Evolutionary conservation across 345 rosid species (phyloP).

Genomic region (Melastoma malabathricum): DNA sequence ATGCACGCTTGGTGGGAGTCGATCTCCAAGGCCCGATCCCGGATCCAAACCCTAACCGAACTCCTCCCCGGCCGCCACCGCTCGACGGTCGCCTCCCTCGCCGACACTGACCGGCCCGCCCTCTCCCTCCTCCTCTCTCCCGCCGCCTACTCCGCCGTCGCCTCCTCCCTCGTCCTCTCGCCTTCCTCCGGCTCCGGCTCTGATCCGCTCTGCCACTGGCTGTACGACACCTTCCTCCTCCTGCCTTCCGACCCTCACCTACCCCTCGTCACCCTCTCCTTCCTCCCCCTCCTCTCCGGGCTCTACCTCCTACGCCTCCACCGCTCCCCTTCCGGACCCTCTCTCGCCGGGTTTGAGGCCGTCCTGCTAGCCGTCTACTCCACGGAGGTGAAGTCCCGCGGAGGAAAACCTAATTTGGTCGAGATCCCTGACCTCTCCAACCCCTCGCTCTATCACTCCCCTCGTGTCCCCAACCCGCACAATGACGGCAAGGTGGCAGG

Average conservation of each 20-base stretch:
- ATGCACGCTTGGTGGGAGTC: conserved; percentile 99
- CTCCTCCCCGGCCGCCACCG: conserved; percentile 32
- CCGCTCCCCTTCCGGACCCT: conserved; percentile 48
- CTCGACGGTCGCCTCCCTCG: conserved; percentile 55
- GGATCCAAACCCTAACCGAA: conserved; percentile 57
- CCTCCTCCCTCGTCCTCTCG: conserved; percentile 24
- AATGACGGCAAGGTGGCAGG: too few relatives aligned
- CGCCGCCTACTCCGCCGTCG: conserved; percentile 46
- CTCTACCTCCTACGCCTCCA: conserved; percentile 71
- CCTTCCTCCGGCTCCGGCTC: conserved; percentile 75
- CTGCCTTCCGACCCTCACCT: conserved; percentile 72
- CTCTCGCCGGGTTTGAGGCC: conserved; percentile 88
- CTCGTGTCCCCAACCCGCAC: conserved; percentile 38
- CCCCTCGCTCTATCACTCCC: conserved; percentile 82
- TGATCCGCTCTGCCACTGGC: conserved; percentile 93
- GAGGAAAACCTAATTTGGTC: conserved; percentile 59
- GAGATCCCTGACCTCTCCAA: conserved; percentile 78
- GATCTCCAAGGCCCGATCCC: conserved; percentile 76
- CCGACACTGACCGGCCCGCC: conserved; percentile 89
- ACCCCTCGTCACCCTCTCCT: conserved; percentile 73
- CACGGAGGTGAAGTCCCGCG: conserved; percentile 65
- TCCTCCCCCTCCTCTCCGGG: conserved; percentile 63
- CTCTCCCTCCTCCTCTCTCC: conserved; percentile 73
- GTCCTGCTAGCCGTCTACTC: conserved; percentile 81
- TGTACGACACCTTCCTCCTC: conserved; percentile 78